A percentile compares a stretch with the other conserved stretches of the same genome.
Conservation (phyloP, 179 eudicot species). For the Silene vulgaris region DNA sequence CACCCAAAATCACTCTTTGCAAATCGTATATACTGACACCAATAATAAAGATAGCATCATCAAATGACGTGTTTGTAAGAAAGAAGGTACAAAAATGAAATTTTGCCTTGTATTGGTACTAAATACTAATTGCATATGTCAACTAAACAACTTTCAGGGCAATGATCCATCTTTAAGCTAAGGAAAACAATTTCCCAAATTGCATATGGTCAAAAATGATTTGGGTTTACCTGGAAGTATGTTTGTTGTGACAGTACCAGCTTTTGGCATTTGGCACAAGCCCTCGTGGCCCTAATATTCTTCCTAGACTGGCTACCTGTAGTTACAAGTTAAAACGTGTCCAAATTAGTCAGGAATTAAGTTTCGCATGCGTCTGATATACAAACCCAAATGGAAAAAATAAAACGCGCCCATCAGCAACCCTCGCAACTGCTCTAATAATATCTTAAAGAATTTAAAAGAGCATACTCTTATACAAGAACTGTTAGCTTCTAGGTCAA, state of each 20-base stretch:
- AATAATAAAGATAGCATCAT: not conserved
- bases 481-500: not conserved
- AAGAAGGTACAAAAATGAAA: slow-evolving; percentile 4
- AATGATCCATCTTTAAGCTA: not conserved
- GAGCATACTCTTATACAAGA: not conserved
- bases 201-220: not conserved
- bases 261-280: slow-evolving; percentile 99
- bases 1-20: slow-evolving; percentile 90
- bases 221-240: slow-evolving; percentile 73
- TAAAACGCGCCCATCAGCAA: not conserved
- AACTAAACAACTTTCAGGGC: no score
- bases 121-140: not conserved
- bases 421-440: not conserved
- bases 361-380: not conserved
- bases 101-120: not conserved
- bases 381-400: not conserved
- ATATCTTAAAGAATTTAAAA: not conserved
- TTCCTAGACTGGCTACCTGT: slow-evolving; percentile 88
- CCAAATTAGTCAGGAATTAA: not conserved
- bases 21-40: slow-evolving; percentile 78
- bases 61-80: not conserved
- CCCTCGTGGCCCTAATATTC: slow-evolving; percentile 90
- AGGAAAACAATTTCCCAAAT: not conserved
- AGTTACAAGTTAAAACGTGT: slow-evolving; percentile 9
- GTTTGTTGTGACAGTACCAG: slow-evolving; percentile 87